Conservation (phyloP, 2,329 filamentous ascomycete genomes). For the Periconia sp. region DNA sequence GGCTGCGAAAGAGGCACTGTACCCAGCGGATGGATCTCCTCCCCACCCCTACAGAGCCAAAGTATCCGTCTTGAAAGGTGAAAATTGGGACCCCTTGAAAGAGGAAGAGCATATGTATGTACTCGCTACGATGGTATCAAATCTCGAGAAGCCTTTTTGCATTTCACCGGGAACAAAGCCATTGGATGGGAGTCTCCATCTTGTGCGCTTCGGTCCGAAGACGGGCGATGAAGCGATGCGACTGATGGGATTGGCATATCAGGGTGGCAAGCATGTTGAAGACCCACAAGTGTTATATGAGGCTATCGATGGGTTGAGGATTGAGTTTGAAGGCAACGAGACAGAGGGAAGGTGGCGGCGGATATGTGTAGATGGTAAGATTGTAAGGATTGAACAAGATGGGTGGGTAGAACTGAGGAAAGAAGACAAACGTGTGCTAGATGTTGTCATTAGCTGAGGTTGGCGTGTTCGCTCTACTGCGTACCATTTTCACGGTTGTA, state of each 20-base stretch:
- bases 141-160: constrained; percentile 79
- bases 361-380: constrained; percentile 90
- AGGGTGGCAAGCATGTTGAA: constrained; percentile 63
- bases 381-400: constrained; percentile 72
- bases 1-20: constrained; percentile 79
- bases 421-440: constrained; percentile 50
- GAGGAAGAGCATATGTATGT: constrained; percentile 73
- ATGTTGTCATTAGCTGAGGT: constrained; percentile 30
- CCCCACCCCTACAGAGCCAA: constrained; percentile 64
- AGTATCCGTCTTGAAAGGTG: constrained; percentile 51
- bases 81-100: constrained; percentile 42
- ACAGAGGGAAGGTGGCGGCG: constrained; percentile 78
- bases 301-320: constrained; percentile 68
- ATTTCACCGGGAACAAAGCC: constrained; percentile 78
- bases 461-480: too few species aligned
- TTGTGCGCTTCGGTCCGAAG: constrained; percentile 77
- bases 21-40: constrained; percentile 57
- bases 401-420: constrained; percentile 73
- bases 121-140: constrained; percentile 76
- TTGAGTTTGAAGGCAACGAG: constrained; percentile 66
- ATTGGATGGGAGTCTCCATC: constrained; percentile 71
- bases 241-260: constrained; percentile 72
- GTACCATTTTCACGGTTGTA: too few species aligned
- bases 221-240: constrained; percentile 72
- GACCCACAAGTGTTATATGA: constrained; percentile 69